Percentiles rank a stretch among this genome's conserved stretches.
These are phyloP conservation scores for Echites panduratus DNA, from an alignment of 257 asterid genomes.

Conservation along the genomic window DNA sequence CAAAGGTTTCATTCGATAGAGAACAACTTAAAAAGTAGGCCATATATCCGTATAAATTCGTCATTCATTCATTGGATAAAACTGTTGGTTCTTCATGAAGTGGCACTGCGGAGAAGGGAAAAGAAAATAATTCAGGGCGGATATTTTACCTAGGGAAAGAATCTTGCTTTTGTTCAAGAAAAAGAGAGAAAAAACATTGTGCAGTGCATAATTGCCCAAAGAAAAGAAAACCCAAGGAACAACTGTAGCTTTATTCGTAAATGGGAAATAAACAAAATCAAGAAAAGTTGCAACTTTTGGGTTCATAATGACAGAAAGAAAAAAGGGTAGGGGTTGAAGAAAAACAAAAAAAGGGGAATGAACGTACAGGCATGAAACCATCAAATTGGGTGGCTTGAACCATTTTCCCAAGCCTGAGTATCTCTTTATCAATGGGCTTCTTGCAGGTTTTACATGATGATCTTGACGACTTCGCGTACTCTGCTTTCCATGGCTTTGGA, in stretches of 20 bases:
- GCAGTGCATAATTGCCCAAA: background rate
- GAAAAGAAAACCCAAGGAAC: background rate
- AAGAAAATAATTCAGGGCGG: too few relatives aligned
- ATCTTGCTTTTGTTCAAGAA: background rate
- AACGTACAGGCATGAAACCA: constrained; percentile 84
- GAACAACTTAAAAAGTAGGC: background rate
- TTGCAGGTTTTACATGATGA: constrained; percentile 90
- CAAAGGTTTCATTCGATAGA: background rate
- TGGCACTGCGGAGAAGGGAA: background rate
- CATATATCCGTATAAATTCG: background rate
- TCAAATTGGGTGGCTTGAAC: constrained; percentile 83
- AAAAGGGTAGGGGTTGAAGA: background rate
- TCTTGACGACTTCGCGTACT: constrained; percentile 89
- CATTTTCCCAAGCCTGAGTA: constrained; percentile 87
- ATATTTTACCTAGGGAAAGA: background rate
- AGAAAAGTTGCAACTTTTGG: background rate
- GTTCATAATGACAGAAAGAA: background rate
- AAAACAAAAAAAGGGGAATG: background rate
- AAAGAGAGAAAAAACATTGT: background rate
- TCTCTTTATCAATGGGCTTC: constrained; percentile 54
- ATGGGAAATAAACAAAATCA: background rate
- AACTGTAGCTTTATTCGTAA: background rate
- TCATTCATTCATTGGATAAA: too few relatives aligned
- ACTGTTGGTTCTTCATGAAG: background rate
- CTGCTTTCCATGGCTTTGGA: constrained; percentile 87